phyloP scores from a whole-genome alignment of 1,139 yeast species.

The Debaryomycetaceae sp. region DNA sequence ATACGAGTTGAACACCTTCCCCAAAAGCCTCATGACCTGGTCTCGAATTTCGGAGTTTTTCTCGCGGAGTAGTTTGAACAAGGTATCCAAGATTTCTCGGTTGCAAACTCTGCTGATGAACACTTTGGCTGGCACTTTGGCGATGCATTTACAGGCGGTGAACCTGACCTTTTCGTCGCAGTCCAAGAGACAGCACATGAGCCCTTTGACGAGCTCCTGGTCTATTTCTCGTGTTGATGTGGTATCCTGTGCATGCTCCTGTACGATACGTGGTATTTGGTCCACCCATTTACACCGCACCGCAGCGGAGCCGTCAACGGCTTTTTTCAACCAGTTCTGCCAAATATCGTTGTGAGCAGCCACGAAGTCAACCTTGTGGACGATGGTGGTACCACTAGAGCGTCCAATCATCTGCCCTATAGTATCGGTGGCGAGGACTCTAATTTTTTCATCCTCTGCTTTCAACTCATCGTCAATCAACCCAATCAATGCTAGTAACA shows the following conservation, averaged over 20 bases:
- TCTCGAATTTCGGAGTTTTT: constrained; percentile 63
- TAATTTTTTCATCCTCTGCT: constrained; percentile 61
- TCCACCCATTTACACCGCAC: constrained; percentile 74
- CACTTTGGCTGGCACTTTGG: constrained; percentile 33
- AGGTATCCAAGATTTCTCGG: constrained; percentile 45
- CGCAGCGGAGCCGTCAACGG: constrained; percentile 59
- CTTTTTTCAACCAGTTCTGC: constrained; percentile 69
- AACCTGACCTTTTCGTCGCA: constrained; percentile 71
- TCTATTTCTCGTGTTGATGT: constrained; percentile 44
- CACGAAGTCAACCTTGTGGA: constrained; percentile 51
- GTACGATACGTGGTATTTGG: constrained; percentile 35
- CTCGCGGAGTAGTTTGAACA: constrained; percentile 67
- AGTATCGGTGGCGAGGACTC: constrained; percentile 69
- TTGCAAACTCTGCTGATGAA: constrained; percentile 44
- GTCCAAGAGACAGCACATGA: constrained; percentile 69
- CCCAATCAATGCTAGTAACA: constrained; percentile 71
- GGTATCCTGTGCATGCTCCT: constrained; percentile 15
- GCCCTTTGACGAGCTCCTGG: constrained; percentile 51
- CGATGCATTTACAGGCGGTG: constrained; percentile 50
- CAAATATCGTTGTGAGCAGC: constrained; percentile 59
- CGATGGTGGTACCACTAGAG: constrained; percentile 13
- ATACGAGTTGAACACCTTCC: constrained; percentile 47
- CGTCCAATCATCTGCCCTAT: constrained; percentile 64
- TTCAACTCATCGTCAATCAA: constrained; percentile 75
- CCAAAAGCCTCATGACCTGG: constrained; percentile 52